phyloP scores from a whole-genome alignment of 495 filamentous ascomycete species.

The Hypoxylon subgilvum region DNA sequence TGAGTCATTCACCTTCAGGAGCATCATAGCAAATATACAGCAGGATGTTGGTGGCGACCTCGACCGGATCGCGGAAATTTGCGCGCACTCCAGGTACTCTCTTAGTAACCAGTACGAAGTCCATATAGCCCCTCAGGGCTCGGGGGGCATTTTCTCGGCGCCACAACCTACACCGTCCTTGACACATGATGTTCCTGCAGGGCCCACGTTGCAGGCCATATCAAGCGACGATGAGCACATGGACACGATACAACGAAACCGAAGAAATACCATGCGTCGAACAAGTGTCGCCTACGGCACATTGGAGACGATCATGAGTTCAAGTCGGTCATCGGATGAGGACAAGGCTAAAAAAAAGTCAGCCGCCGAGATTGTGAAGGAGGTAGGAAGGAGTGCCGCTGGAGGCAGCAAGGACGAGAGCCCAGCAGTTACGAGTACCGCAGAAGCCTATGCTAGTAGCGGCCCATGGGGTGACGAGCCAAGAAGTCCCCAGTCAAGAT shows the following conservation, averaged over 20 bases:
- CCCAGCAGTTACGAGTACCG: slow-evolving; percentile 24
- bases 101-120: slow-evolving; percentile 65
- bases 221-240: slow-evolving; percentile 55
- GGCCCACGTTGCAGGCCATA: slow-evolving; percentile 58
- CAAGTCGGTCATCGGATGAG: slow-evolving; percentile 61
- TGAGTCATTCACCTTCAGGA: slow-evolving; percentile 65
- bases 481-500: too few relatives aligned
- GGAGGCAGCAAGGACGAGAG: slow-evolving; percentile 38
- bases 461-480: slow-evolving; percentile 11
- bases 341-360: slow-evolving; percentile 57
- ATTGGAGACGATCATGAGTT: slow-evolving; percentile 63
- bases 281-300: slow-evolving; percentile 59
- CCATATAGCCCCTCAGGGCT: slow-evolving; percentile 62
- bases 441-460: slow-evolving; percentile 31
- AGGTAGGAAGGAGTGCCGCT: slow-evolving; percentile 54
- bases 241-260: slow-evolving; percentile 24
- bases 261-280: slow-evolving; percentile 43
- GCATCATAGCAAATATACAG: slow-evolving; percentile 60
- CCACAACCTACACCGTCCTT: slow-evolving; percentile 13
- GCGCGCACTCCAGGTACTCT: slow-evolving; percentile 60
- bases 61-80: slow-evolving; percentile 65
- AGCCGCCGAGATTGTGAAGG: slow-evolving; percentile 55
- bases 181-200: slow-evolving; percentile 32
- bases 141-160: slow-evolving; percentile 47
- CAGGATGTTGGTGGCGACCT: slow-evolving; percentile 54